These are phyloP conservation scores for Pyrenochaeta sp. DNA, from an alignment of 2,329 filamentous ascomycete species.

Conservation along the genomic window DNA sequence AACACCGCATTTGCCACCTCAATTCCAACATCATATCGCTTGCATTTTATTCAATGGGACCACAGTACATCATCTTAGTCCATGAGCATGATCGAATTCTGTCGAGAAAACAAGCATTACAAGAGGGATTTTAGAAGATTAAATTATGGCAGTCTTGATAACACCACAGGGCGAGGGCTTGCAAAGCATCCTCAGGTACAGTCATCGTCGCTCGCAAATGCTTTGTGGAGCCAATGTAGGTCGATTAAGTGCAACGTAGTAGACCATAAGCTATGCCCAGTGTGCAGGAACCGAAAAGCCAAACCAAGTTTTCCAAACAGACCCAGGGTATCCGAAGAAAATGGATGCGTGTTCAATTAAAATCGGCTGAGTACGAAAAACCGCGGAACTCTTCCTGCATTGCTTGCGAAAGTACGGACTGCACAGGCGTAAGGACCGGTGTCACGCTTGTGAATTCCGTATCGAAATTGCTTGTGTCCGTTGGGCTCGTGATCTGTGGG, in stretches of 20 bases:
- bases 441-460: slow-evolving; percentile 98
- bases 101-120: background rate
- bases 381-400: slow-evolving; percentile 99
- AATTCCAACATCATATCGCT: background rate
- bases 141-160: background rate
- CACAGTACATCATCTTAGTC: background rate
- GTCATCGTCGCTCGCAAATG: background rate
- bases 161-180: background rate
- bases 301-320: background rate
- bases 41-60: background rate
- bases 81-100: background rate
- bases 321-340: slow-evolving; percentile 8
- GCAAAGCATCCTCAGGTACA: background rate
- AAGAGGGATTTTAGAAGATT: background rate
- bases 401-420: slow-evolving; percentile 94
- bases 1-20: background rate
- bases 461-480: slow-evolving; percentile 99
- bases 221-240: background rate
- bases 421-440: slow-evolving; percentile 93
- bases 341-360: slow-evolving; percentile 60
- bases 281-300: background rate
- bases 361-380: slow-evolving; percentile 96
- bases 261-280: background rate
- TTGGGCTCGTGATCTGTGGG: slow-evolving; percentile 87
- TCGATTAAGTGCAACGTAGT: background rate